phyloP scores from a whole-genome alignment of 176 grass and related monocot genomes.

The Aegilops tauschii region DNA sequence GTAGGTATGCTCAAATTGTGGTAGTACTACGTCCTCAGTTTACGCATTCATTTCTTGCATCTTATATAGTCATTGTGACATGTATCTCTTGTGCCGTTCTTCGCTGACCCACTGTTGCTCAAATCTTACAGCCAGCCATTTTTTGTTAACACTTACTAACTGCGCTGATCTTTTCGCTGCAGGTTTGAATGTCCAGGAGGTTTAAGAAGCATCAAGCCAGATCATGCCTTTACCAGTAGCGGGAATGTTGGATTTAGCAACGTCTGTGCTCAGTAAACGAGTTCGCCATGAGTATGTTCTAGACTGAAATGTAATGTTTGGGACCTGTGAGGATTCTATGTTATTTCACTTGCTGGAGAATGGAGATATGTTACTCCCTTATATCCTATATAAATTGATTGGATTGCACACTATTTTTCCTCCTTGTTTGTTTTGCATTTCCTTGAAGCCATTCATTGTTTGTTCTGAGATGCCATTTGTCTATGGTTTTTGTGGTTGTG shows the following conservation, averaged over 20 bases:
- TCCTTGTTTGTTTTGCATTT: not conserved
- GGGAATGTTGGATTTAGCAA: not conserved
- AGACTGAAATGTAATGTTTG: not conserved
- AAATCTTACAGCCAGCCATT: not conserved
- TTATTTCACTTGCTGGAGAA: not conserved
- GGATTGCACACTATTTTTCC: not conserved
- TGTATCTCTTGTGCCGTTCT: not conserved
- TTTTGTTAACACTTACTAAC: not conserved
- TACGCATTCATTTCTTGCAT: too few species aligned
- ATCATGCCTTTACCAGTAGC: not conserved
- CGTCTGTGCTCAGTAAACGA: not conserved
- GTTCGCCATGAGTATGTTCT: not conserved
- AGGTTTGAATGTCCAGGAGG: constrained; percentile 68
- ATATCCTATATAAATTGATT: not conserved
- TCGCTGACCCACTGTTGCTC: not conserved
- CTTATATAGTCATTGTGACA: not conserved
- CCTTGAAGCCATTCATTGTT: not conserved
- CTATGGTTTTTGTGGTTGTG: too few species aligned
- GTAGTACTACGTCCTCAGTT: too few species aligned
- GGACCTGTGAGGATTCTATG: not conserved
- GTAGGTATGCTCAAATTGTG: too few species aligned
- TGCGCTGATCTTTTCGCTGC: not conserved
- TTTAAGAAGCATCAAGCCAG: constrained; percentile 34
- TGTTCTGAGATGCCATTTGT: too few species aligned
- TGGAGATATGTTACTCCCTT: not conserved